Conservation (phyloP, 73 alveolate species). For the Paramecium primaurelia region DNA sequence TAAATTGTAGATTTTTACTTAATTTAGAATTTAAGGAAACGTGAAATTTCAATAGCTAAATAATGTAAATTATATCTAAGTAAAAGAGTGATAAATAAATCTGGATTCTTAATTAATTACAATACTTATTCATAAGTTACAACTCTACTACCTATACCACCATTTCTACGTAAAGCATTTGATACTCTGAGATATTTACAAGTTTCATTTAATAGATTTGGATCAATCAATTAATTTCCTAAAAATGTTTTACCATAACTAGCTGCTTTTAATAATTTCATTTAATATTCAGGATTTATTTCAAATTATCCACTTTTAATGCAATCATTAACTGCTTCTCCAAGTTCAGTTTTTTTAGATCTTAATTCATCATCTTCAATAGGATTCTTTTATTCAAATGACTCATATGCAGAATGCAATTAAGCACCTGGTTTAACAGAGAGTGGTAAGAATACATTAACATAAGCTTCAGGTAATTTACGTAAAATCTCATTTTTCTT, state of each 20-base stretch:
- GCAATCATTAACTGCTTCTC: constrained; percentile 62
- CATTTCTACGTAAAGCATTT: constrained; percentile 49
- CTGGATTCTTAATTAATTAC: constrained; percentile 14
- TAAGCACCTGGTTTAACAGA: constrained; percentile 37
- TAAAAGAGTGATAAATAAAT: background rate
- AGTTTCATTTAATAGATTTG: constrained; percentile 43
- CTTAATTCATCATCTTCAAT: constrained; percentile 59
- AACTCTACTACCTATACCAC: constrained; percentile 42
- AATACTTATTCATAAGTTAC: constrained; percentile 30
- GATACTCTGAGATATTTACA: constrained; percentile 52
- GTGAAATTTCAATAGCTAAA: constrained; percentile 60
- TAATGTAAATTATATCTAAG: constrained; percentile 59
- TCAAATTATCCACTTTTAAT: constrained; percentile 62
- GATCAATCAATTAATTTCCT: constrained; percentile 57
- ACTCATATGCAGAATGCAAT: constrained; percentile 62
- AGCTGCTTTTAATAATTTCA: constrained; percentile 64
- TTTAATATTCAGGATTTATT: constrained; percentile 47
- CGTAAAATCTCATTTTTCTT: constrained; percentile 58
- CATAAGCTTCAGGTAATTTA: constrained; percentile 51
- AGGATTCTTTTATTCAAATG: constrained; percentile 58
- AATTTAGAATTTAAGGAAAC: constrained; percentile 36
- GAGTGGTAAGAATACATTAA: constrained; percentile 14
- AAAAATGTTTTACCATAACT: constrained; percentile 65
- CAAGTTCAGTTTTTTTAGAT: constrained; percentile 23
- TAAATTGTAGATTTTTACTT: constrained; percentile 50